Base-by-base conservation (phyloP, 805 yeast species). In the Saccharomycopsis guyanensis region DNA sequence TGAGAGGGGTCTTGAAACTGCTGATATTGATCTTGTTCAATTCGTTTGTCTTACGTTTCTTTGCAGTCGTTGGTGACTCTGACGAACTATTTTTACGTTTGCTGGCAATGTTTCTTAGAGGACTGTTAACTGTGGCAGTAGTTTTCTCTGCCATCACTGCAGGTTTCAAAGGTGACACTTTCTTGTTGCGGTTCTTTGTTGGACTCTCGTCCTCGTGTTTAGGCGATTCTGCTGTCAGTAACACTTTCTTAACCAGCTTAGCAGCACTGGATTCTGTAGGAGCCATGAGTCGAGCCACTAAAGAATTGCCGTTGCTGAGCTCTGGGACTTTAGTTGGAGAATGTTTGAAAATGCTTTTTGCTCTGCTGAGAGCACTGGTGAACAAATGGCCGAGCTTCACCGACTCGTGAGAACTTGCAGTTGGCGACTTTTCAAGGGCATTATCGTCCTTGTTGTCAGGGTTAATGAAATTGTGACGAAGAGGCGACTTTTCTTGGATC, bases 321-420 rank as follows among this genome's bases (percentile, higher is more conserved):
- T 19, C 41, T 7, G 44, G 18, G 12, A 19, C 32, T 23, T 41
- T 41, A 19, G 44, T 31, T 15, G 44, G 10, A 4, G 44, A 18
- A 25, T 41, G 45, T 32, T 47, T 43, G 42, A 50, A 50, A n/a
- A 50, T 47, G 31, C 53, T 47, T 37, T 47, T 47, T 3, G 53
- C 48, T 3, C 43, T 34, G 24, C 32, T 46, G 15, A 39, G 15
- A 4, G 45, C 46, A 20, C 15, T 33, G 16, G 52, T 40, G 31
- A 48, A 40, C 32, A 31, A 27, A n/a, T 45, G 43, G 18, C 45
- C 40, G 6, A 47, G 10, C 23, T 45, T 45, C 6, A 43, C 45
- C 6, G 51, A 47, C 15, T 43, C 39, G 4, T 40, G 23, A 10
- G 29, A 25, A 10, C 10, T 10, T 6, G 29, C 29, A 24, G 10